These are phyloP conservation scores for Akanthomyces lecanii DNA, from an alignment of 2,329 filamentous ascomycete species.

Conservation along the genomic window DNA sequence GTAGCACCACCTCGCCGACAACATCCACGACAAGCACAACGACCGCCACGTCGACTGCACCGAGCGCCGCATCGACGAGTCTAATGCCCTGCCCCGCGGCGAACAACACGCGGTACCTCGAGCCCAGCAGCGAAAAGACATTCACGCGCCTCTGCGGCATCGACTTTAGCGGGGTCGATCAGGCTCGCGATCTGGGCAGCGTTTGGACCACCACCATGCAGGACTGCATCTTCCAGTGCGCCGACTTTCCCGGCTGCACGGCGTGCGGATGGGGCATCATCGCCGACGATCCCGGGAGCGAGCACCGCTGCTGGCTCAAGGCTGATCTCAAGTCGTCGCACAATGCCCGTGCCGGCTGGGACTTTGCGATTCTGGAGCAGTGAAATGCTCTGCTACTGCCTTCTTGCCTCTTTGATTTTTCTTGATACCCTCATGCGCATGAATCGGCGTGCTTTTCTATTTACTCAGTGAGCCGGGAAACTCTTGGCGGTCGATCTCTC, in stretches of 20 bases:
- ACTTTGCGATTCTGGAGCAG: constrained; percentile 37
- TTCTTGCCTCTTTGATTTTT: too few species aligned
- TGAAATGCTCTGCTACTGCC: background rate
- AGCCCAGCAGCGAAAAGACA: constrained; percentile 35
- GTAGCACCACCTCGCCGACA: constrained; percentile 5
- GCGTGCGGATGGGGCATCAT: constrained; percentile 44
- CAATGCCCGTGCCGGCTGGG: constrained; percentile 35
- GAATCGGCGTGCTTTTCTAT: background rate
- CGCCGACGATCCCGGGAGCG: constrained; percentile 34
- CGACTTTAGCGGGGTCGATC: constrained; percentile 37
- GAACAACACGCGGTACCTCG: constrained; percentile 42
- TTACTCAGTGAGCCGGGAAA: background rate
- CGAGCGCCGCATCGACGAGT: constrained; percentile 23
- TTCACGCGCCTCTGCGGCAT: constrained; percentile 44
- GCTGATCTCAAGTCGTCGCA: constrained; percentile 31
- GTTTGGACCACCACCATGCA: constrained; percentile 37
- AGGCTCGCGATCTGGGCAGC: constrained; percentile 33
- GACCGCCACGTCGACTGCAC: constrained; percentile 17
- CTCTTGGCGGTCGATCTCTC: background rate
- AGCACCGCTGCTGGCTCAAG: constrained; percentile 44
- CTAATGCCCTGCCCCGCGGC: constrained; percentile 36
- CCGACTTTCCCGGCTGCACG: constrained; percentile 35
- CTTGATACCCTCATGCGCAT: constrained; percentile 1
- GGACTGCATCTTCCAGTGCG: constrained; percentile 43
- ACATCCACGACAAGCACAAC: constrained; percentile 20